A percentile compares a stretch with the other conserved stretches of the same genome.
These are phyloP conservation scores for Nitzschia inconspicua DNA, from an alignment of 108 stramenopile species.

Conservation along the genomic window DNA sequence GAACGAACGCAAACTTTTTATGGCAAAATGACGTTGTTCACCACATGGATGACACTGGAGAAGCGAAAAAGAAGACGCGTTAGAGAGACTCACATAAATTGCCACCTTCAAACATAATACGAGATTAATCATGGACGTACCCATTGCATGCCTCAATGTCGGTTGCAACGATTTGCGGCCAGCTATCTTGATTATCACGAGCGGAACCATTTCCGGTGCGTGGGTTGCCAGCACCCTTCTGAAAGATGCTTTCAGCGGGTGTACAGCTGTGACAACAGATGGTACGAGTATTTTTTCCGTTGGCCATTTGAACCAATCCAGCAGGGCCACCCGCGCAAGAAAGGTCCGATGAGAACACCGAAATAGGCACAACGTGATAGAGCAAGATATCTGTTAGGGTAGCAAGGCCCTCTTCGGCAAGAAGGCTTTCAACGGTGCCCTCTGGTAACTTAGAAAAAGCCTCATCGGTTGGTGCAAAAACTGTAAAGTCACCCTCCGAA, in stretches of 20 bases:
- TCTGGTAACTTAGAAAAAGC: slow-evolving; percentile 23
- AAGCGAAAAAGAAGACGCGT: no score
- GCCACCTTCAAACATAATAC: no score
- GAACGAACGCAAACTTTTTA: no score
- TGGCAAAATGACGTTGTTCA: slow-evolving; percentile 1
- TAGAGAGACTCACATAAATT: no score
- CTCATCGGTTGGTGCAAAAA: slow-evolving; percentile 43
- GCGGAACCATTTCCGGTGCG: no score
- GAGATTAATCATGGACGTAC: slow-evolving; percentile 51
- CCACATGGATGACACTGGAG: no score
- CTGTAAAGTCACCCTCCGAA: slow-evolving; percentile 17
- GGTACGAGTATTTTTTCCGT: slow-evolving; percentile 21
- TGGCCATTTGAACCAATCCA: slow-evolving; percentile 43
- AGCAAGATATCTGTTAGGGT: not conserved
- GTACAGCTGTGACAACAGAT: not conserved
- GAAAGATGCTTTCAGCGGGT: not conserved
- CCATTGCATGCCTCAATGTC: slow-evolving; percentile 53
- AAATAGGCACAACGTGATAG: not conserved
- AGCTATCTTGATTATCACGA: no score
- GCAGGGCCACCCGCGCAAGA: no score
- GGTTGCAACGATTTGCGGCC: slow-evolving; percentile 17
- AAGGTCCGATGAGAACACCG: no score
- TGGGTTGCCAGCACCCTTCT: slow-evolving; percentile 32
- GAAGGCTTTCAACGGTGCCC: not conserved
- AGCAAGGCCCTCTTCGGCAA: not conserved